phyloP scores from a whole-genome alignment of 2,329 filamentous ascomycete species.

The Venturia nashicola region DNA sequence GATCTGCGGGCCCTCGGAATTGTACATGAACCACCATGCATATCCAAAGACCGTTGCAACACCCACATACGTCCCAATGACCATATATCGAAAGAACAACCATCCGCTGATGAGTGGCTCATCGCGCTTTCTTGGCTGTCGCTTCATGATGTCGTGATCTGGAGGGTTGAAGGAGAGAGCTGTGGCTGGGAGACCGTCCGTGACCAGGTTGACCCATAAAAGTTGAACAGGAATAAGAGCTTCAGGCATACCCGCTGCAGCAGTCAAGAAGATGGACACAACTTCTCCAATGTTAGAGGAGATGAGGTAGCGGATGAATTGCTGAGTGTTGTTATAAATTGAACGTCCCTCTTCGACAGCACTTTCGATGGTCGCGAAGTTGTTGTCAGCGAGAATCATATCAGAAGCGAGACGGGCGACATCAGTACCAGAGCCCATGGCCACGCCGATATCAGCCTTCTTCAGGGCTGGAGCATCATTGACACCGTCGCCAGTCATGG shows the following conservation, averaged over 20 bases:
- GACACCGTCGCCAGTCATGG: slow-evolving; percentile 98
- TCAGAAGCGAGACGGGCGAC: slow-evolving; percentile 93
- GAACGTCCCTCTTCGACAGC: slow-evolving; percentile 94
- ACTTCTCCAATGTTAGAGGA: slow-evolving; percentile 99
- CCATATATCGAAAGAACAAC: slow-evolving; percentile 95
- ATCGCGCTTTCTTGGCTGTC: slow-evolving; percentile 80
- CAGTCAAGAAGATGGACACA: slow-evolving; percentile 96
- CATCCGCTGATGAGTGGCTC: slow-evolving; percentile 87
- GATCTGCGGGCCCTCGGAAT: slow-evolving; percentile 80
- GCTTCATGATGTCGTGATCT: slow-evolving; percentile 97
- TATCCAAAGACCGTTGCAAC: slow-evolving; percentile 92
- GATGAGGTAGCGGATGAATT: slow-evolving; percentile 98
- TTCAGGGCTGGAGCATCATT: slow-evolving; percentile 97
- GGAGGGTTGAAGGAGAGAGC: slow-evolving; percentile 95
- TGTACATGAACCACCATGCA: slow-evolving; percentile 99
- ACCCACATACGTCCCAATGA: slow-evolving; percentile 91
- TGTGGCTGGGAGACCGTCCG: slow-evolving; percentile 90
- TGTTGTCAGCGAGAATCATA: slow-evolving; percentile 97
- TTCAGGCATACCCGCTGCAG: slow-evolving; percentile 93
- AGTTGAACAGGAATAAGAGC: slow-evolving; percentile 94
- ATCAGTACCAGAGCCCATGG: slow-evolving; percentile 96
- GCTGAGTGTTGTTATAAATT: slow-evolving; percentile 99
- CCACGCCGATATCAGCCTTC: slow-evolving; percentile 97
- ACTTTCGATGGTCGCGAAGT: slow-evolving; percentile 94
- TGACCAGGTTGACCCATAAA: slow-evolving; percentile 97